A percentile compares a stretch with the other conserved stretches of the same genome.
Evolutionary conservation across 345 rosid genomes (phyloP).

Genomic region (Sisymbrium irio): DNA sequence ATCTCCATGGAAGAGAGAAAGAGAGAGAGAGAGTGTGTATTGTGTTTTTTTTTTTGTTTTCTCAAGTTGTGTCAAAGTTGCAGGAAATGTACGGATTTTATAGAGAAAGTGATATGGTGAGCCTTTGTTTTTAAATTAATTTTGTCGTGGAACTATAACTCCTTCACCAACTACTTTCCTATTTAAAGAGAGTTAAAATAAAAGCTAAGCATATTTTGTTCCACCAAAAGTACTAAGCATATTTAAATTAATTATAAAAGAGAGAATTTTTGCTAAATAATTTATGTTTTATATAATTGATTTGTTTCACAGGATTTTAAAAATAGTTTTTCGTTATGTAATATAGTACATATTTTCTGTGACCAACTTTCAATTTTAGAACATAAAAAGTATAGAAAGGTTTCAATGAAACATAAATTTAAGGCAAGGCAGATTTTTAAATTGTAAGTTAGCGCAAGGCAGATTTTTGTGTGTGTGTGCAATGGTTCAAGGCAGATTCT

Average conservation of each 20-base stretch:
- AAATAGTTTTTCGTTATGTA: no score
- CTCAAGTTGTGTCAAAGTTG: conserved; percentile 15
- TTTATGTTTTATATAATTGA: no score
- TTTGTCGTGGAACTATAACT: conserved; percentile 20
- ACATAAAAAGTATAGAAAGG: no score
- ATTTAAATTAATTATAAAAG: neutral
- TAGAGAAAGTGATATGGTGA: conserved; percentile 29
- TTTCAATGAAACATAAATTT: no score
- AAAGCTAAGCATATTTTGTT: no score
- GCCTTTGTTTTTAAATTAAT: conserved; percentile 12
- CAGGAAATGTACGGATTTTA: conserved; percentile 30
- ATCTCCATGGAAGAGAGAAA: conserved; percentile 29
- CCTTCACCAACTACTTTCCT: conserved; percentile 24
- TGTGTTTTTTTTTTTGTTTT: neutral
- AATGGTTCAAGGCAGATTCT: no score
- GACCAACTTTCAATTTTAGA: no score
- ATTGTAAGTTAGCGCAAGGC: no score
- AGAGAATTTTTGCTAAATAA: neutral
- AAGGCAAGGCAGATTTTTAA: no score
- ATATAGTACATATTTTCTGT: no score
- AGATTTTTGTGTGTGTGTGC: no score
- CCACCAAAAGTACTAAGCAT: neutral
- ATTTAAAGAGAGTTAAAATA: neutral
- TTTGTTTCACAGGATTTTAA: no score
- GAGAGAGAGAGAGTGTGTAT: neutral